Conservation (phyloP, 495 filamentous ascomycete species). For the Xylaria palmicola region DNA sequence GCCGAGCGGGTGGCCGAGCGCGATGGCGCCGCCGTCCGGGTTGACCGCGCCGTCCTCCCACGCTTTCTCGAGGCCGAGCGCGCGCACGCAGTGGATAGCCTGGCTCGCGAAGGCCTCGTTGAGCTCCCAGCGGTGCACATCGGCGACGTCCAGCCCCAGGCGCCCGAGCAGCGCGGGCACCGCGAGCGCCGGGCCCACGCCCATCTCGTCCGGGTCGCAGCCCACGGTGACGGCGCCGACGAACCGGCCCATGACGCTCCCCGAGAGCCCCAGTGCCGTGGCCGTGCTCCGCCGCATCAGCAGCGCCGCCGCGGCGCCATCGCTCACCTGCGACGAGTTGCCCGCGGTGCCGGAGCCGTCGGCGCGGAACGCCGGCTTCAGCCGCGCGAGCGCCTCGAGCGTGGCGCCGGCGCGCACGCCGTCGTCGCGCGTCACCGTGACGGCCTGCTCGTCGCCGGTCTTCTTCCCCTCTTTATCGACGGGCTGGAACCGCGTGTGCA, state of each 20-base stretch:
- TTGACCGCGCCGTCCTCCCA: constrained; percentile 71
- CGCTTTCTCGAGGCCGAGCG: constrained; percentile 62
- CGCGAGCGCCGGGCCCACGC: constrained; percentile 79
- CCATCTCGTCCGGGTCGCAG: constrained; percentile 89
- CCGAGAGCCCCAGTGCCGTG: constrained; percentile 64
- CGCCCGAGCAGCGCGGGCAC: constrained; percentile 75
- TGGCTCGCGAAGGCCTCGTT: constrained; percentile 96
- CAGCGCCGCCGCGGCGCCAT: constrained; percentile 80
- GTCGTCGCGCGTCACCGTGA: constrained; percentile 72
- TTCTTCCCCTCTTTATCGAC: constrained; percentile 61
- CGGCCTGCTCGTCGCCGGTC: constrained; percentile 43
- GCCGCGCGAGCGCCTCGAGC: constrained; percentile 65
- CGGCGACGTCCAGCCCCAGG: constrained; percentile 60
- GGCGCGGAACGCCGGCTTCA: constrained; percentile 80
- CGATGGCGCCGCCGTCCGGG: constrained; percentile 90
- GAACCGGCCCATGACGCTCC: constrained; percentile 74
- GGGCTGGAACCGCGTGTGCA: constrained; percentile 64
- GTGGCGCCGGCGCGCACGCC: constrained; percentile 69
- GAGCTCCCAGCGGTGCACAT: constrained; percentile 91
- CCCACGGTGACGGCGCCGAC: constrained; percentile 71
- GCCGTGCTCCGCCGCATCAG: constrained; percentile 86
- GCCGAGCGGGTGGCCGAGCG: constrained; percentile 89
- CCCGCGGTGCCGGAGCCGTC: constrained; percentile 79
- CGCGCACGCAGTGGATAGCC: constrained; percentile 74
- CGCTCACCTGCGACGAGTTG: constrained; percentile 82